Evolutionary conservation across 257 asterid genomes (phyloP).

Genomic region (Coffea canephora): DNA sequence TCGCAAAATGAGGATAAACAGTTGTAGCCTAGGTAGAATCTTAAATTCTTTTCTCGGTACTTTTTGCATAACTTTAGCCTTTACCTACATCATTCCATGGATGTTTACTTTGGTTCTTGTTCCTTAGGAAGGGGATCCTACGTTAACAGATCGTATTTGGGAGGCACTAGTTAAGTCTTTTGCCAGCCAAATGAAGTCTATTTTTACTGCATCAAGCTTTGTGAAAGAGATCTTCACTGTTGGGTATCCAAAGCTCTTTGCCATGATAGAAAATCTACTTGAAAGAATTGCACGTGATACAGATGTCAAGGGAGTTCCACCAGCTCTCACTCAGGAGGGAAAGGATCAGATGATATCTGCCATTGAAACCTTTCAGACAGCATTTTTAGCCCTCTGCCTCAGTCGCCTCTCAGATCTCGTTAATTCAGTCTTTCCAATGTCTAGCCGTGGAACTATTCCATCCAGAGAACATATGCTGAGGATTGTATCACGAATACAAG

Average conservation of each 20-base stretch:
- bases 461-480: constrained; percentile 76
- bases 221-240: constrained; percentile 86
- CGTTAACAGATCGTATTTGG: constrained; percentile 90
- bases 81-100: background rate
- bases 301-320: constrained; percentile 95
- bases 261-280: constrained; percentile 76
- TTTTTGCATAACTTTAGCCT: background rate
- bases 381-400: constrained; percentile 73
- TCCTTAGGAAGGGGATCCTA: constrained; percentile 84
- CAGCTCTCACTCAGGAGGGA: constrained; percentile 81
- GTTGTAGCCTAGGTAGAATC: background rate
- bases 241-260: constrained; percentile 90
- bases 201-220: constrained; percentile 89
- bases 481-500: constrained; percentile 75
- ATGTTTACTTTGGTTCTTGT: constrained; percentile 26
- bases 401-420: constrained; percentile 82
- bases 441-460: constrained; percentile 87
- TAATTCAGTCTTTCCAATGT: constrained; percentile 77
- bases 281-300: constrained; percentile 98
- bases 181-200: constrained; percentile 94
- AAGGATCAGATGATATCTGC: constrained; percentile 81
- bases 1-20: background rate
- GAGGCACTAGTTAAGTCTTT: constrained; percentile 85
- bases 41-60: background rate
- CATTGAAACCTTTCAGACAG: constrained; percentile 71